phyloP scores from a whole-genome alignment of 1,284 basidiomycete species.

The Meira miltonrushii region DNA sequence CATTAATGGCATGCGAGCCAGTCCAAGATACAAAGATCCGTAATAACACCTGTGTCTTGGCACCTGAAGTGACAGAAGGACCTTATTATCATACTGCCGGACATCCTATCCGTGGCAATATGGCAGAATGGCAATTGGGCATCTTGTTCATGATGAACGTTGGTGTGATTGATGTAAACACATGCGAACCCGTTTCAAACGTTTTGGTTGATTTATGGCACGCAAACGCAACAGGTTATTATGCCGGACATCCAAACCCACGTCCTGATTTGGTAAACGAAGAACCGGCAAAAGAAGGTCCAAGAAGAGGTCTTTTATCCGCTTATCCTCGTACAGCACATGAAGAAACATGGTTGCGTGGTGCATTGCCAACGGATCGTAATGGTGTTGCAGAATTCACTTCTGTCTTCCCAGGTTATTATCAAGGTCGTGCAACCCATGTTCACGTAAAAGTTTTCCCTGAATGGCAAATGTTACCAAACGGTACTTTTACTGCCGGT shows the following conservation, averaged over 20 bases:
- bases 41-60: constrained; percentile 53
- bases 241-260: constrained; percentile 56
- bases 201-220: constrained; percentile 69
- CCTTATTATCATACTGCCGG: constrained; percentile 57
- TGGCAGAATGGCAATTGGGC: constrained; percentile 59
- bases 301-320: constrained; percentile 52
- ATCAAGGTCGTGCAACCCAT: constrained; percentile 56
- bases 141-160: constrained; percentile 62
- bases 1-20: constrained; percentile 47
- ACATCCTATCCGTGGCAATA: constrained; percentile 58
- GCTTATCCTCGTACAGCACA: constrained; percentile 54
- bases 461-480: constrained; percentile 53
- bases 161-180: constrained; percentile 68
- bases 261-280: constrained; percentile 52
- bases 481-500: constrained; percentile 56
- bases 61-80: constrained; percentile 55
- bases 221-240: constrained; percentile 52
- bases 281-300: constrained; percentile 47
- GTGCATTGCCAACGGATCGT: constrained; percentile 64
- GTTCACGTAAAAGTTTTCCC: constrained; percentile 54
- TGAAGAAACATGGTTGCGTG: constrained; percentile 60
- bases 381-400: constrained; percentile 66
- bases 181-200: constrained; percentile 65
- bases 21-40: constrained; percentile 44
- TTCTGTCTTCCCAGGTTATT: constrained; percentile 66